Evolutionary conservation across 768 basidiomycete species (phyloP), one percentile per base, ranked within the genome.

Genomic region (Suillus bovinus): DNA sequence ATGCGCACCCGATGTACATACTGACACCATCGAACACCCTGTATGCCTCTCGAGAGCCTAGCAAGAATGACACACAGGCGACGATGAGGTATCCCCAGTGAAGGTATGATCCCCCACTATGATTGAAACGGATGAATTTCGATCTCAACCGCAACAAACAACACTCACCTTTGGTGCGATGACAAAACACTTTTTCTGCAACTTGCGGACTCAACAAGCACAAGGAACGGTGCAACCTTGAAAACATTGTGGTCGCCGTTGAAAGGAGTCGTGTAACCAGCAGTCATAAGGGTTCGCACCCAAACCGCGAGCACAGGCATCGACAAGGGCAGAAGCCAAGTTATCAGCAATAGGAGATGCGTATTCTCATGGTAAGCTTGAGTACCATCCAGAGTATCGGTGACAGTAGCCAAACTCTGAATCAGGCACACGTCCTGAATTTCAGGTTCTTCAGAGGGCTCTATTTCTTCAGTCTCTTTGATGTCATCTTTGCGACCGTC

Each of bases 281-380:
- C 90, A 0, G 91, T 91, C 41, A 85, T 81, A 13, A 96, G 77
- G 42, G 94, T 96, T 56, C 94, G 85, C 3, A 89, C 89, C 96
- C 96, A 98, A 3, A 96, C 94, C 2, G 85, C 88, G 29, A 98
- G 78, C 7, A 90, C 88, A 0, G 93, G 89, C 3, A 86, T 89
- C 7, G 82, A 82, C 60, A 93, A 78, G 1, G 95, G 95, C 0
- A 96, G 76, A 3, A 95, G 78, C 83, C 88, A 89, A 20, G 90
- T 88, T 84, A 94, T 86, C 38, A 95, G 77, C 58, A 94, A 76
- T 13, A 95, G 73, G 1, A 92, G 34, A 66, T 92, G 87, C 62
- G 80, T 73, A 60, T 82, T 86, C 60, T 87, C 82, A 59, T 84
- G 75, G 54, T 79, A 71, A 53, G 80, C 80, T 39, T 69, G 64